phyloP scores from a whole-genome alignment of 345 rosid genomes.

The Bretschneidera sinensis region DNA sequence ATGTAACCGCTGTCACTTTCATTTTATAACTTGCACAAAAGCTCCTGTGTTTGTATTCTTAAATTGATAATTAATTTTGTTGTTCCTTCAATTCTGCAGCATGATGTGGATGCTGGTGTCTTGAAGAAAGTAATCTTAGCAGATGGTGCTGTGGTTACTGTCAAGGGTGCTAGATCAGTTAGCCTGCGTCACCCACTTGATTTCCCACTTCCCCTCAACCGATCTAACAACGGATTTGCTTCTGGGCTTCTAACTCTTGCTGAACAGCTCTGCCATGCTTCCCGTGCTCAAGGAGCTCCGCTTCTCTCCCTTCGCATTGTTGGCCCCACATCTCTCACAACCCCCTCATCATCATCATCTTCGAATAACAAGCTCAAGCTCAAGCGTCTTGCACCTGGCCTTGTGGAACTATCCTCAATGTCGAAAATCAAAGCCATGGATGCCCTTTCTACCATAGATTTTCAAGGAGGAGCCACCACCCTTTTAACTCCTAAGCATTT shows the following conservation, averaged over 20 bases:
- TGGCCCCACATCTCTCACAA: constrained; percentile 71
- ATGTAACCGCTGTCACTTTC: background rate
- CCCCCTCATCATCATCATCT: constrained; percentile 51
- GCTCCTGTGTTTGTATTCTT: background rate
- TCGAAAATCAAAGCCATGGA: constrained; percentile 33
- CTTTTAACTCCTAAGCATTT: constrained; percentile 67
- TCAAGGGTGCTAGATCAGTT: constrained; percentile 95
- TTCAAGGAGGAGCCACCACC: constrained; percentile 36
- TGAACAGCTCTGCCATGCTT: constrained; percentile 64
- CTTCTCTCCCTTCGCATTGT: constrained; percentile 85
- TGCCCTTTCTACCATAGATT: constrained; percentile 30
- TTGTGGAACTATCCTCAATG: constrained; percentile 62
- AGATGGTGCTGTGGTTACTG: constrained; percentile 88
- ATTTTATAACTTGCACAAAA: too few species aligned
- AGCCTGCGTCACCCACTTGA: constrained; percentile 84
- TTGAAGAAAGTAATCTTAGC: constrained; percentile 86
- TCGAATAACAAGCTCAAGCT: constrained; percentile 67
- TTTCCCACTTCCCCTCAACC: constrained; percentile 72
- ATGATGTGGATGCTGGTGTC: constrained; percentile 93
- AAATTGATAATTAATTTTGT: background rate
- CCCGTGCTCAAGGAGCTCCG: constrained; percentile 38
- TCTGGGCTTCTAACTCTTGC: constrained; percentile 85
- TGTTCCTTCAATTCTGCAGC: constrained; percentile 45
- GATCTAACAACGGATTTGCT: constrained; percentile 54
- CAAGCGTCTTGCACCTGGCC: constrained; percentile 87